Conservation (phyloP, 192 early-diverging fungal genomes). For the Mortierella antarctica region DNA sequence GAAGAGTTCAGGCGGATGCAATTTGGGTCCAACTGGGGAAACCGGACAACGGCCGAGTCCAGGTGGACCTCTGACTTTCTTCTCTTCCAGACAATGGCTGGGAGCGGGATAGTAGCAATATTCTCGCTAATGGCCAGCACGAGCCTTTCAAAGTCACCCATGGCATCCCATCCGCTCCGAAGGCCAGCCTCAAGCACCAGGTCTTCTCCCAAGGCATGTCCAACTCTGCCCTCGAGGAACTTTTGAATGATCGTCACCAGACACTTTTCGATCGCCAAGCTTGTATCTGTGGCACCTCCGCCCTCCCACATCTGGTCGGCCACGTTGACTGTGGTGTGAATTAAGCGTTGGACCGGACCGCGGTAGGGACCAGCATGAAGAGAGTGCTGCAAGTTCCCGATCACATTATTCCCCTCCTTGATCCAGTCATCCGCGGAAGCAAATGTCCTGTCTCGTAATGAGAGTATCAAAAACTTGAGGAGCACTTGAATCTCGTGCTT, state of each 20-base stretch:
- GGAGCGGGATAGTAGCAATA: slow-evolving; percentile 22
- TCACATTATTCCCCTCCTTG: background rate
- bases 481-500: slow-evolving; percentile 1
- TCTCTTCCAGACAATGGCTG: slow-evolving; percentile 24
- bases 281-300: slow-evolving; percentile 19
- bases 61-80: slow-evolving; percentile 13
- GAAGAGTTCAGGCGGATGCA: slow-evolving; percentile 25
- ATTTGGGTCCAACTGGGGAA: slow-evolving; percentile 25
- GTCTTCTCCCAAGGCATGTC: background rate
- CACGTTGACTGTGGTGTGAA: slow-evolving; percentile 16
- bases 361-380: background rate
- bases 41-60: slow-evolving; percentile 18
- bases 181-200: background rate
- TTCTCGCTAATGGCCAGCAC: background rate
- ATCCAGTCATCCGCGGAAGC: slow-evolving; percentile 1
- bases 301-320: slow-evolving; percentile 41
- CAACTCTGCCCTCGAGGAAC: background rate
- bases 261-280: slow-evolving; percentile 24
- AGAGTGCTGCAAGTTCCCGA: slow-evolving; percentile 11
- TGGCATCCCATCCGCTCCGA: slow-evolving; percentile 24
- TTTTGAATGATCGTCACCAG: slow-evolving; percentile 12
- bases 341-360: slow-evolving; percentile 23
- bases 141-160: slow-evolving; percentile 27
- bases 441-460: slow-evolving; percentile 4
- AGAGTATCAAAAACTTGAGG: slow-evolving; percentile 20